A percentile compares a stretch with the other conserved stretches of the same genome.
These are phyloP conservation scores for Sonneratia alba DNA, from an alignment of 345 rosid species.

Conservation along the genomic window DNA sequence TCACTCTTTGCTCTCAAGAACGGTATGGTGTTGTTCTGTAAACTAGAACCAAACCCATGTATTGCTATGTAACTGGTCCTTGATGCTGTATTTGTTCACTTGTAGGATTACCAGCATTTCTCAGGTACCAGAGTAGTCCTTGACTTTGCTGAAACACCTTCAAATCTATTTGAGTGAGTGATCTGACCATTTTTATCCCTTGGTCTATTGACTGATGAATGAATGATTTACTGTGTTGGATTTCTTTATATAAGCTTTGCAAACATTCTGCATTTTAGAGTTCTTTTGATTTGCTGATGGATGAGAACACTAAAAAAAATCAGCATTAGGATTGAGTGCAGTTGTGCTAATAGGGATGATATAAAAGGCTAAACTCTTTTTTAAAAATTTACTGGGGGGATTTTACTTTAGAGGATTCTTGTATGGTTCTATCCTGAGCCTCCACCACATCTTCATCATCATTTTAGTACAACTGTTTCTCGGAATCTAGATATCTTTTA, in stretches of 20 bases:
- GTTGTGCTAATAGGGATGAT: background rate
- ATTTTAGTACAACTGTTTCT: too few relatives aligned
- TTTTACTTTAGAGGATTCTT: background rate
- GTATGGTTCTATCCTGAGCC: background rate
- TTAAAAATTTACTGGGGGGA: background rate
- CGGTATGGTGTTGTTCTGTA: slow-evolving; percentile 35
- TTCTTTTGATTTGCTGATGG: slow-evolving; percentile 4
- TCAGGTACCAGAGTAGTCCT: slow-evolving; percentile 90
- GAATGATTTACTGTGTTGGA: background rate
- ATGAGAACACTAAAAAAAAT: background rate
- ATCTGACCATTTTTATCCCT: background rate
- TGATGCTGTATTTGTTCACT: slow-evolving; percentile 8
- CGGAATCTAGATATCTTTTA: background rate
- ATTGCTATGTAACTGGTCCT: background rate
- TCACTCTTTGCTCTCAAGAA: slow-evolving; percentile 84
- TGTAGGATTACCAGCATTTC: slow-evolving; percentile 90
- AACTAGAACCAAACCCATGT: background rate
- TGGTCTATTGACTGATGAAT: background rate
- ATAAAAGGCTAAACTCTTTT: background rate
- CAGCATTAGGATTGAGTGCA: background rate
- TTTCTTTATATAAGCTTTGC: background rate
- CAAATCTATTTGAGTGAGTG: slow-evolving; percentile 94
- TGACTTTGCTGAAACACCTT: slow-evolving; percentile 92
- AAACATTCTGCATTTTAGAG: background rate
- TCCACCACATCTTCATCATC: too few relatives aligned